Evolutionary conservation across 495 filamentous ascomycete genomes (phyloP), one percentile per base, ranked within the genome.

Genomic region (Tirmania nivea): DNA sequence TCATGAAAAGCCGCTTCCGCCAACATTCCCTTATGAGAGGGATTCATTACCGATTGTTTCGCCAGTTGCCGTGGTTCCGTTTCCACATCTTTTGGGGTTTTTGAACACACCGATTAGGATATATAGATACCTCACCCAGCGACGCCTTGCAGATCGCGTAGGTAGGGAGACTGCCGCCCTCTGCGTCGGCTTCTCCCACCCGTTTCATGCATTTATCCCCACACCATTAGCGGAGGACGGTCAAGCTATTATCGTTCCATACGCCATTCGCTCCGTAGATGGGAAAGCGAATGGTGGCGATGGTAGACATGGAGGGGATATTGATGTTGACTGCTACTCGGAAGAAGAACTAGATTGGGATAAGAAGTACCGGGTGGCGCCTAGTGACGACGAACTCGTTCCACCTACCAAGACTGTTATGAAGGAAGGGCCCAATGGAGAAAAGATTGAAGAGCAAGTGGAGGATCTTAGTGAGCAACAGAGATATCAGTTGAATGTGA

Each of bases 61-160:
- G 6, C 86, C 86, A 35, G 78, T 80, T 14, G 69, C 73, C n/a
- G 74, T 81, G 8, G 73, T 99, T 47, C 69, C 72, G 39, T 80
- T 93, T 66, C 90, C 90, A 0, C 87, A 95, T 63, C 75, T 96
- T 50, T 82, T 99, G 31, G 90, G 90, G 55, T 92, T 99, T 71
- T 68, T 87, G 49, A 89, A 92, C 68, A 95, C 87, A 0, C 85
- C 86, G 0, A 84, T 78, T 57, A 78, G 90, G 36, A 63, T 95
- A 51, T 83, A 84, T 62, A 85, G 90, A 48, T 99, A 86, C 73
- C 71, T 99, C 42, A 94, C 78, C 64, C 81, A 85, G 49, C 84
- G 92, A 12, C 67, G 76, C 47, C 72, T 94, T 16, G 92, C 92
- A 47, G 89, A 99, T 60, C 71, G 77, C 6, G 79, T 94, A 53